phyloP scores from a whole-genome alignment of 164 flowering plant species.

The Protea cynaroides region DNA sequence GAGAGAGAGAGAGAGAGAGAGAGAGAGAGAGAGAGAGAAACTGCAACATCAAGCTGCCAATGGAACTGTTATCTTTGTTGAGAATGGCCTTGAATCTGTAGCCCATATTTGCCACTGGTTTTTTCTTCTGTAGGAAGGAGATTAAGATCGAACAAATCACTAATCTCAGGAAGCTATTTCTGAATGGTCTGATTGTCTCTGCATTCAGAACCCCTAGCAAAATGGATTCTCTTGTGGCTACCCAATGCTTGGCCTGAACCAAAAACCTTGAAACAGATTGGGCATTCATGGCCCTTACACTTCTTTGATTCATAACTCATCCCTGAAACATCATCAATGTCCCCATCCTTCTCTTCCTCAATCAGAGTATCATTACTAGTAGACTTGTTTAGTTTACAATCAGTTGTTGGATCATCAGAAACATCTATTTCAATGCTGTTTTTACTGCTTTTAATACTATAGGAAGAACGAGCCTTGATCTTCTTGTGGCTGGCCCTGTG shows the following conservation, averaged over 20 bases:
- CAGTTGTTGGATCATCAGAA: slow-evolving; percentile 16
- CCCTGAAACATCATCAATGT: slow-evolving; percentile 3
- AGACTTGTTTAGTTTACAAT: slow-evolving; percentile 16
- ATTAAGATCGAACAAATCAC: too few relatives aligned
- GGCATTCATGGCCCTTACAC: slow-evolving; percentile 48
- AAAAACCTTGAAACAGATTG: slow-evolving; percentile 53
- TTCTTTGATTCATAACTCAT: slow-evolving; percentile 27
- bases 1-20: background rate
- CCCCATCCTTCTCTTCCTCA: background rate
- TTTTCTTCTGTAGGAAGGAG: too few relatives aligned
- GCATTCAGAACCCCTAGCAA: slow-evolving; percentile 27
- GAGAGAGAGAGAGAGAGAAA: background rate
- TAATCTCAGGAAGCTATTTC: slow-evolving; percentile 23
- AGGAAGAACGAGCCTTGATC: slow-evolving; percentile 25
- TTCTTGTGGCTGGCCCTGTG: slow-evolving; percentile 49
- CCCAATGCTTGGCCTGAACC: slow-evolving; percentile 72
- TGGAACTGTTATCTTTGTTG: slow-evolving; percentile 7
- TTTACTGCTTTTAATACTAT: slow-evolving; percentile 35
- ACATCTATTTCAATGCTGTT: slow-evolving; percentile 33
- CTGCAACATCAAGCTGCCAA: slow-evolving; percentile 8
- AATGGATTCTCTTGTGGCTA: slow-evolving; percentile 70
- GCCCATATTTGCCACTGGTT: too few relatives aligned
- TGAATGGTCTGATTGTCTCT: slow-evolving; percentile 16
- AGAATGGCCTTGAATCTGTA: slow-evolving; percentile 7
- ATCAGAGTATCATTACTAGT: slow-evolving; percentile 14